These are phyloP conservation scores for Piloderma croceum DNA, from an alignment of 768 basidiomycete species.

Conservation along the genomic window DNA sequence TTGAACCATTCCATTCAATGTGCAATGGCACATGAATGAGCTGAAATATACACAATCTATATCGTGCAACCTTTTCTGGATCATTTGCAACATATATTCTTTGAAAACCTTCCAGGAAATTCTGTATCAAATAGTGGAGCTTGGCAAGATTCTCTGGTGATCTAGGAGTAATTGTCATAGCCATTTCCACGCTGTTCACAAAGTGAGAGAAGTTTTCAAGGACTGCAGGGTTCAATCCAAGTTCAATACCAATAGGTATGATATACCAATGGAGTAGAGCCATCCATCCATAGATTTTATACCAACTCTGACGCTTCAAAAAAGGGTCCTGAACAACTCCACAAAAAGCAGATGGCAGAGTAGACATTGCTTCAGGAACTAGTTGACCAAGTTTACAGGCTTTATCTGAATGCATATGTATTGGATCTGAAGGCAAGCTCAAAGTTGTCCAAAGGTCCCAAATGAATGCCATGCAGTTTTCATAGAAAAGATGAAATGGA, in stretches of 20 bases:
- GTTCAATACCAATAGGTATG: constrained; percentile 28
- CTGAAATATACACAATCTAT: constrained; percentile 28
- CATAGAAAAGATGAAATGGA: constrained; percentile 33
- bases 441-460: constrained; percentile 27
- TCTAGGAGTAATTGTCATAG: constrained; percentile 27
- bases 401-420: constrained; percentile 16
- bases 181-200: constrained; percentile 22
- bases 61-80: constrained; percentile 19
- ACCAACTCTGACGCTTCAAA: no score
- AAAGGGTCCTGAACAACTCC: constrained; percentile 25
- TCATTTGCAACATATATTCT: constrained; percentile 22
- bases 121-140: constrained; percentile 17
- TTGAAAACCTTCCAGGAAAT: constrained; percentile 24
- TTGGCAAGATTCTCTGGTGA: constrained; percentile 13
- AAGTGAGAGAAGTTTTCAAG: constrained; percentile 25
- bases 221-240: constrained; percentile 18
- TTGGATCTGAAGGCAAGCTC: constrained; percentile 10
- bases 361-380: constrained; percentile 20
- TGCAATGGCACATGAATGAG: no score
- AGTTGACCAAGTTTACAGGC: constrained; percentile 14
- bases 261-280: constrained; percentile 31
- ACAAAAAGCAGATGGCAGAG: constrained; percentile 29
- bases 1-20: no score
- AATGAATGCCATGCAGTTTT: no score
- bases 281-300: constrained; percentile 34